phyloP scores from a whole-genome alignment of 2,329 filamentous ascomycete species.

The Chalaropsis thielavioides region DNA sequence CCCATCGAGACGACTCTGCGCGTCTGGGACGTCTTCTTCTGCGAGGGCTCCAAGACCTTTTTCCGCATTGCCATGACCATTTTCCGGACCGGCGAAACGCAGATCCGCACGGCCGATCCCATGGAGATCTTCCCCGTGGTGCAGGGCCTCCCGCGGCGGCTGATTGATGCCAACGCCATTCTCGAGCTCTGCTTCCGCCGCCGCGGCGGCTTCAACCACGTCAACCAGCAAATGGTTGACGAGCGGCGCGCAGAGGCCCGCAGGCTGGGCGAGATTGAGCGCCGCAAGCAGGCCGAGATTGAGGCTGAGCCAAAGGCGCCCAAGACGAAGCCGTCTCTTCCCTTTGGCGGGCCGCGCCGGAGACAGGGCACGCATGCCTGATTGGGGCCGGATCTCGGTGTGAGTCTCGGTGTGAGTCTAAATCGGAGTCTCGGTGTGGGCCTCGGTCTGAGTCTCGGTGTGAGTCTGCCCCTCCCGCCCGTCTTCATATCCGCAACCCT shows the following conservation, averaged over 20 bases:
- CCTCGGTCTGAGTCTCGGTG: too few species aligned
- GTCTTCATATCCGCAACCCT: too few species aligned
- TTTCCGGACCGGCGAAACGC: constrained; percentile 72
- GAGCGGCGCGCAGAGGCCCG: constrained; percentile 56
- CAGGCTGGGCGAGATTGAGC: constrained; percentile 35
- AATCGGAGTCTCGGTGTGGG: too few species aligned
- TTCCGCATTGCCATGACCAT: constrained; percentile 84
- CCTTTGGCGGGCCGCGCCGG: constrained; percentile 17
- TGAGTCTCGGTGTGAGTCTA: too few species aligned
- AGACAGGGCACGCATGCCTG: constrained; percentile 20
- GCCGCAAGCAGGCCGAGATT: constrained; percentile 19
- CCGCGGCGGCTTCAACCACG: constrained; percentile 63
- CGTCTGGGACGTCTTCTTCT: constrained; percentile 93
- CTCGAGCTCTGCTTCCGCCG: constrained; percentile 74
- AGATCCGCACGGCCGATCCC: constrained; percentile 72
- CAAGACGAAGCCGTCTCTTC: background rate
- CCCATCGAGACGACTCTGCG: constrained; percentile 84
- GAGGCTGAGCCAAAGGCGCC: background rate
- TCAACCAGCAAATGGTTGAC: constrained; percentile 73
- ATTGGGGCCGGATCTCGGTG: too few species aligned
- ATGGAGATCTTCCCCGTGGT: constrained; percentile 96
- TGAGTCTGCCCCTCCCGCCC: too few species aligned
- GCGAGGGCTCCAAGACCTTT: constrained; percentile 84
- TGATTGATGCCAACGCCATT: constrained; percentile 68
- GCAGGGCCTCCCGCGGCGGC: constrained; percentile 65